phyloP scores from a whole-genome alignment of 1,284 basidiomycete species.

The Apiotrichum montevideense region DNA sequence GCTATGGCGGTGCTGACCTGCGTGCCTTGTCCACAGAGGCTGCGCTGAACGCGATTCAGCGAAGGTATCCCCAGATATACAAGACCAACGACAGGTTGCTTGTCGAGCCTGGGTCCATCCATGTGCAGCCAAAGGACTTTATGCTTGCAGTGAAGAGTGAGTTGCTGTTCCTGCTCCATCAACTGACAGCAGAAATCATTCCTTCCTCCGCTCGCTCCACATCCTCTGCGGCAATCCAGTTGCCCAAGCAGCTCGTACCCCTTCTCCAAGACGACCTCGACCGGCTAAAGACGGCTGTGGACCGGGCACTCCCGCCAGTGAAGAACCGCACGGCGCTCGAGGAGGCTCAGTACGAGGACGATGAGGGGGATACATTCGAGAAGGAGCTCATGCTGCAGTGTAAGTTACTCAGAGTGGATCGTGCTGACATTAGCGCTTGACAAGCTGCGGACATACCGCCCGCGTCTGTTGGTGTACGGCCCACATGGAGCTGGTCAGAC shows the following conservation, averaged over 20 bases:
- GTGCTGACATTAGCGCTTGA: constrained; percentile 66
- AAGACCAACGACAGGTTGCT: constrained; percentile 79
- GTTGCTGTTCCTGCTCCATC: constrained; percentile 36
- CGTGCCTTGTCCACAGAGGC: constrained; percentile 95
- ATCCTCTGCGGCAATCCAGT: constrained; percentile 72
- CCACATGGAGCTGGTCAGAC: constrained; percentile 80
- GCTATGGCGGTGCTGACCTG: constrained; percentile 95
- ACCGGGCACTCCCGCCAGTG: constrained; percentile 62
- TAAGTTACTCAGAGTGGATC: constrained; percentile 45
- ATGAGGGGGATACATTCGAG: constrained; percentile 64
- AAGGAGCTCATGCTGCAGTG: constrained; percentile 81
- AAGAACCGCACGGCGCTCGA: constrained; percentile 77
- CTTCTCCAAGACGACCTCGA: constrained; percentile 66
- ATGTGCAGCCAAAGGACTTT: constrained; percentile 84
- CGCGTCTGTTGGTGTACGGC: constrained; percentile 80
- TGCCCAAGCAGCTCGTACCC: constrained; percentile 81
- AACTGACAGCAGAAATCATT: constrained; percentile 62
- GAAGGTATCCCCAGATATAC: constrained; percentile 96
- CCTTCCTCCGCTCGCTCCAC: constrained; percentile 91
- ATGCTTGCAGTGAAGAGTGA: constrained; percentile 95
- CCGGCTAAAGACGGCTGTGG: constrained; percentile 63
- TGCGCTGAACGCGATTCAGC: constrained; percentile 90
- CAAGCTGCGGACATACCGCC: constrained; percentile 81
- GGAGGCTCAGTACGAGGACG: constrained; percentile 86
- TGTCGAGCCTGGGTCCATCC: constrained; percentile 79